These are phyloP conservation scores for Alternaria gansuensis DNA, from an alignment of 2,329 filamentous ascomycete genomes.

Conservation along the genomic window DNA sequence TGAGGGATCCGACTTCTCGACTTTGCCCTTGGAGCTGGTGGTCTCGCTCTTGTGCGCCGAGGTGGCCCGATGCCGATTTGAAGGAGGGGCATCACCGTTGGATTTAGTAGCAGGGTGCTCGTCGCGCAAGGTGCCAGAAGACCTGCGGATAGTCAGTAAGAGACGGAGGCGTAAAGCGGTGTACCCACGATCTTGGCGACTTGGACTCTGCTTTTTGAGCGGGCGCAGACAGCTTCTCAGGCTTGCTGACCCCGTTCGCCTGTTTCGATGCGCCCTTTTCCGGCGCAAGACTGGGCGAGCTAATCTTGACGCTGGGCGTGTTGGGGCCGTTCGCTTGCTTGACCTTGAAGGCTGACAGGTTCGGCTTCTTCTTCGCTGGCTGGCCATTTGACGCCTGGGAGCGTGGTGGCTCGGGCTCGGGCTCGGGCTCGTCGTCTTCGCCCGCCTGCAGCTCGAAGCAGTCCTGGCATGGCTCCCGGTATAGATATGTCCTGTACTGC, in stretches of 20 bases:
- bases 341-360: slow-evolving; percentile 67
- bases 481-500: slow-evolving; percentile 70
- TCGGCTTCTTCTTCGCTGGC: slow-evolving; percentile 68
- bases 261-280: slow-evolving; percentile 33
- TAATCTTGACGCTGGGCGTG: slow-evolving; percentile 43
- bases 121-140: slow-evolving; percentile 27
- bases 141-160: slow-evolving; percentile 34
- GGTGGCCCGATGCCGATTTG: slow-evolving; percentile 26
- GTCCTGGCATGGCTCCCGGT: slow-evolving; percentile 64
- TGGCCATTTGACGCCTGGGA: slow-evolving; percentile 45
- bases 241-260: slow-evolving; percentile 39
- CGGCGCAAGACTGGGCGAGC: slow-evolving; percentile 39
- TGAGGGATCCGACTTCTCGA: slow-evolving; percentile 41
- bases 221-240: slow-evolving; percentile 30
- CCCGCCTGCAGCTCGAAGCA: slow-evolving; percentile 60
- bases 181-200: slow-evolving; percentile 33
- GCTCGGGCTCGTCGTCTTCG: slow-evolving; percentile 62
- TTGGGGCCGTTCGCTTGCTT: slow-evolving; percentile 56
- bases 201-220: slow-evolving; percentile 28
- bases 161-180: not conserved
- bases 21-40: slow-evolving; percentile 45
- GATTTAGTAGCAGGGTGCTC: slow-evolving; percentile 31
- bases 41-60: slow-evolving; percentile 52
- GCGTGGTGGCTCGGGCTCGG: slow-evolving; percentile 54
- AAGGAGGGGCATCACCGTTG: slow-evolving; percentile 21